Conservation (phyloP, 176 grass and related monocot species). For the Phragmites australis region DNA sequence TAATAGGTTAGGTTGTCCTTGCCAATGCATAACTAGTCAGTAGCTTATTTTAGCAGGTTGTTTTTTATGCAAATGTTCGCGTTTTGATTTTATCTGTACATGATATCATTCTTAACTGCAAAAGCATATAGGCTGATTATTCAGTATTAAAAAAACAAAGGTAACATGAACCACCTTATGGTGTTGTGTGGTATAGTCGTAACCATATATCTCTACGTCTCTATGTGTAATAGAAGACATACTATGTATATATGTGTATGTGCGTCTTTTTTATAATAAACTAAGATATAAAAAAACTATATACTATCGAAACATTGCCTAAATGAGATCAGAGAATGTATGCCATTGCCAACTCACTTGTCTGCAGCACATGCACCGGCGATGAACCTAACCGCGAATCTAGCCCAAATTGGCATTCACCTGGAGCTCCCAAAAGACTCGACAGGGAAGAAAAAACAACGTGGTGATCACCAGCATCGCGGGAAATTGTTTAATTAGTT, state of each 20-base stretch:
- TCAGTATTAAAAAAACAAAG: neutral
- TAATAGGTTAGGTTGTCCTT: neutral
- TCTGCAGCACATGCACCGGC: constrained; percentile 7
- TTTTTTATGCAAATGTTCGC: neutral
- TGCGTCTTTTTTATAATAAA: too few species aligned
- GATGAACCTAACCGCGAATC: constrained; percentile 42
- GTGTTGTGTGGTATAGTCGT: too few species aligned
- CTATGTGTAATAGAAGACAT: too few species aligned
- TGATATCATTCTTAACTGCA: neutral
- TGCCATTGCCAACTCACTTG: neutral
- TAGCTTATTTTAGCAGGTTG: neutral
- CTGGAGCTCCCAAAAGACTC: neutral
- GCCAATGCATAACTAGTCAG: neutral
- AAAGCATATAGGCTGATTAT: neutral
- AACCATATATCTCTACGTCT: too few species aligned
- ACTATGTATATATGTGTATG: too few species aligned
- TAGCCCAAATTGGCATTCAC: neutral
- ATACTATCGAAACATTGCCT: neutral
- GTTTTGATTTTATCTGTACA: neutral
- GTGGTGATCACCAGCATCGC: neutral
- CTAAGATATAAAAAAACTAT: too few species aligned
- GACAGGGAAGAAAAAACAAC: neutral
- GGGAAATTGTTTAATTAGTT: neutral
- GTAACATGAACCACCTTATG: too few species aligned
- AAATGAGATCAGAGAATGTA: neutral